Percentiles rank a stretch among this genome's conserved stretches.
phyloP scores from a whole-genome alignment of 1,284 basidiomycete genomes.

The Leccinum pachyderme region DNA sequence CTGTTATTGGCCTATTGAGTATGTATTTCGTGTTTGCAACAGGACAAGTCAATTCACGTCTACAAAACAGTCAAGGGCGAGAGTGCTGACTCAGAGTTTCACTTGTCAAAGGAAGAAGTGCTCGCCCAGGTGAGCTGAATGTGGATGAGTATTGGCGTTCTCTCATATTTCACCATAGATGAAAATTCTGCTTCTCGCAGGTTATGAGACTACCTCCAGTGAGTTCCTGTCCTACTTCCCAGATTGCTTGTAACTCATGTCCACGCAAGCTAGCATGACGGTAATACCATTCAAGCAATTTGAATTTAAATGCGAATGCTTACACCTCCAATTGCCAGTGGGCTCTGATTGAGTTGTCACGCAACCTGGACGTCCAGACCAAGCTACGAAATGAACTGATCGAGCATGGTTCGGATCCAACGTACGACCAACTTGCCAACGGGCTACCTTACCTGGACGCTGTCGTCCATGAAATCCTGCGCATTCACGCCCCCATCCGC shows the following conservation, averaged over 20 bases:
- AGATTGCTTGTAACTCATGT: background rate
- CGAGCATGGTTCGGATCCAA: slow-evolving; percentile 22
- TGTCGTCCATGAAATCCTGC: slow-evolving; percentile 29
- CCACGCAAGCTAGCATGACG: slow-evolving; percentile 16
- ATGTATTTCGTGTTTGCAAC: slow-evolving; percentile 17
- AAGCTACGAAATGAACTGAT: slow-evolving; percentile 32
- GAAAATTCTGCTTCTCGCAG: slow-evolving; percentile 40
- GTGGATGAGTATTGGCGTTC: too few relatives aligned
- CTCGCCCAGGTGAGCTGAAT: slow-evolving; percentile 45
- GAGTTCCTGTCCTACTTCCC: slow-evolving; percentile 7
- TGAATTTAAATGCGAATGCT: background rate
- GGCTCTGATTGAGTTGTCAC: slow-evolving; percentile 24
- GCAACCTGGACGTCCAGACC: slow-evolving; percentile 33
- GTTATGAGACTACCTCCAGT: slow-evolving; percentile 47
- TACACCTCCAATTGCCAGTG: slow-evolving; percentile 11
- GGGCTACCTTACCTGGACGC: slow-evolving; percentile 37
- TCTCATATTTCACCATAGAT: slow-evolving; percentile 4
- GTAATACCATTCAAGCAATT: slow-evolving; percentile 2
- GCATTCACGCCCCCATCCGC: slow-evolving; percentile 12
- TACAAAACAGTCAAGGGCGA: slow-evolving; percentile 50
- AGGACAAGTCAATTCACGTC: too few relatives aligned
- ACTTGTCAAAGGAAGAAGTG: slow-evolving; percentile 51
- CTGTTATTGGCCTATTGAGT: slow-evolving; percentile 56
- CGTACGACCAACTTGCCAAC: slow-evolving; percentile 34
- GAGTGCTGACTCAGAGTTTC: slow-evolving; percentile 32